Evolutionary conservation across 2,329 filamentous ascomycete species (phyloP).

Genomic region (Ophiosphaerella narmari): DNA sequence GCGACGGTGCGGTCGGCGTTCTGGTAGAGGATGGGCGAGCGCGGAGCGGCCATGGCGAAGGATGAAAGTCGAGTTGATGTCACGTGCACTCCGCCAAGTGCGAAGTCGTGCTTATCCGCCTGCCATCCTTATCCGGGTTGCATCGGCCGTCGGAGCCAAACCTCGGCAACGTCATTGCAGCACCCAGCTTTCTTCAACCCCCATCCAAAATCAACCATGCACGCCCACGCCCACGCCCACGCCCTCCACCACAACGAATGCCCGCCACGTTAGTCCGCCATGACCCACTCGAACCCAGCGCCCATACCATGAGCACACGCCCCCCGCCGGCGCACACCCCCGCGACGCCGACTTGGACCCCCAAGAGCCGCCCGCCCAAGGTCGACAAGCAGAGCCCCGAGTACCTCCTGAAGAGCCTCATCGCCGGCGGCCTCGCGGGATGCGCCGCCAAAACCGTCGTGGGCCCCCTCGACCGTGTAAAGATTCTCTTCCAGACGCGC

Average conservation of each 20-base stretch:
- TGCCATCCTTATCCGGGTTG: neutral
- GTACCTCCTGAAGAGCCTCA: slow-evolving; percentile 80
- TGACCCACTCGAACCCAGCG: slow-evolving; percentile 41
- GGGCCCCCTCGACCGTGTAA: slow-evolving; percentile 93
- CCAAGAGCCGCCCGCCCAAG: slow-evolving; percentile 45
- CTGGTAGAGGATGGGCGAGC: slow-evolving; percentile 56
- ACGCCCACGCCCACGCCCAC: slow-evolving; percentile 1
- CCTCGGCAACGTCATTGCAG: too few species aligned
- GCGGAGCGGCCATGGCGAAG: neutral
- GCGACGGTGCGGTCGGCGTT: slow-evolving; percentile 57
- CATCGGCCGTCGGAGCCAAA: neutral
- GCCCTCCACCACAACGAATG: slow-evolving; percentile 36
- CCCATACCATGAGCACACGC: slow-evolving; percentile 40
- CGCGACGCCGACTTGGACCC: slow-evolving; percentile 9
- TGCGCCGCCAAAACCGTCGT: slow-evolving; percentile 95
- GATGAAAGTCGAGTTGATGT: neutral
- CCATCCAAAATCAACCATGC: neutral
- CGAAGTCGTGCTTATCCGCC: too few species aligned
- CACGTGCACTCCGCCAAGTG: too few species aligned
- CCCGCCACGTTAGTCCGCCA: slow-evolving; percentile 44
- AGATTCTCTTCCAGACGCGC: slow-evolving; percentile 96
- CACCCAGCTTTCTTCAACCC: too few species aligned
- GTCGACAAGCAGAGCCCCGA: slow-evolving; percentile 75
- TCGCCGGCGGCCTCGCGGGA: slow-evolving; percentile 88
- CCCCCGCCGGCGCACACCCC: slow-evolving; percentile 28